Evolutionary conservation across 495 filamentous ascomycete genomes (phyloP).

Genomic region (Aspergillus nidulans): DNA sequence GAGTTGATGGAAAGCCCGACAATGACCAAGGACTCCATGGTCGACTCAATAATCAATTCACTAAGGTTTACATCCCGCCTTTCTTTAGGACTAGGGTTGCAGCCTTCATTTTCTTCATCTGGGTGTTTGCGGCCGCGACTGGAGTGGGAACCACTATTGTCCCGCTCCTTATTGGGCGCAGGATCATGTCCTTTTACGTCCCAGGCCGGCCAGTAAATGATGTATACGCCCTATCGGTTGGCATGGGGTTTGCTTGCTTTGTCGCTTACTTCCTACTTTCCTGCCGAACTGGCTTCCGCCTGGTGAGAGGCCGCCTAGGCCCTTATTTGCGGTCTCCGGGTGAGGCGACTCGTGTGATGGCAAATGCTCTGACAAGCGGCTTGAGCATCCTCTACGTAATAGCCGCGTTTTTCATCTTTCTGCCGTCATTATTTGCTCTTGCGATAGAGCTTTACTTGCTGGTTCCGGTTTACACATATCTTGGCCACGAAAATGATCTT

Average conservation of each 20-base stretch:
- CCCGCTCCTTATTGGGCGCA: conserved; percentile 79
- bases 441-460: conserved; percentile 85
- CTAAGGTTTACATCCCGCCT: conserved; percentile 85
- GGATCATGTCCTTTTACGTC: conserved; percentile 63
- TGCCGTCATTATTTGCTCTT: conserved; percentile 79
- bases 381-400: conserved; percentile 65
- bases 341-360: conserved; percentile 19
- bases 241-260: conserved; percentile 71
- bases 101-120: conserved; percentile 83
- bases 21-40: conserved; percentile 61
- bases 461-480: conserved; percentile 82
- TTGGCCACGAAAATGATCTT: conserved; percentile 52
- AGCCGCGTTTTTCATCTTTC: conserved; percentile 62
- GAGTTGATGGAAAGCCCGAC: conserved; percentile 58
- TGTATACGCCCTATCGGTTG: conserved; percentile 91
- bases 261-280: conserved; percentile 55
- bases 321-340: conserved; percentile 34
- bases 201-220: conserved; percentile 76
- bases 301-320: conserved; percentile 28
- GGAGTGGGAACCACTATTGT: conserved; percentile 87
- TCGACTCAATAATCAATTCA: conserved; percentile 59
- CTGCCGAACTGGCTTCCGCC: conserved; percentile 39
- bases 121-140: conserved; percentile 89
- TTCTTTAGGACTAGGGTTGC: conserved; percentile 75
- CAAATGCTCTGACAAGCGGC: conserved; percentile 12